Evolutionary conservation across 2,329 filamentous ascomycete species (phyloP), one percentile per base, ranked within the genome.

Genomic region (Pseudogymnoascus sp.): DNA sequence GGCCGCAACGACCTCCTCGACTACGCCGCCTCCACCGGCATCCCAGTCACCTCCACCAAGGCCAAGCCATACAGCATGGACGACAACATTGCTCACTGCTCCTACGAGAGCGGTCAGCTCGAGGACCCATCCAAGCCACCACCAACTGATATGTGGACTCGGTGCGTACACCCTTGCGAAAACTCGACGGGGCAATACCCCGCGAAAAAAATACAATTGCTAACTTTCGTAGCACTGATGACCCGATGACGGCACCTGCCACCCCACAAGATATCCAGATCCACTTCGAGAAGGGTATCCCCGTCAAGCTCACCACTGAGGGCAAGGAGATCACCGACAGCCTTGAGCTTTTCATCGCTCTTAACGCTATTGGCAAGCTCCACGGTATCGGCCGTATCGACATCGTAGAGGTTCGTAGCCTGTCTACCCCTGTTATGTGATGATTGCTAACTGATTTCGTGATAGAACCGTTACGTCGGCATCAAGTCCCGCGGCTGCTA

Each of bases 401-500:
- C 75, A 93, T 93, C 72, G 89, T 93, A 65, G 89, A 91, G 77
- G 89, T 90, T 79, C 84, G 90, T 62, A 90, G 88, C 79, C 40
- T 11, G 12, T 8, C 21, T n/a, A 5, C 12, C 0, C 21, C 5
- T 5, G 12, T 23, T 23, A 11, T 25, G 38, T 62, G 25, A 38
- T 38, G 28, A 25, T 25, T 46, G 7, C 34, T n/a, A 12, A 34
- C 4, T 16, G 16, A 40, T 34, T 11, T 4, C 1, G 31, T 63
- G 62, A 23, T 63, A 68, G 72, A 88, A 88, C 79, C 83, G 88
- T 62, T 89, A 88, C 79, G 88, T 90, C 72, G 90, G 89, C 67
- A 81, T 93, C 70, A 93, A 93, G 81, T 87, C 83, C 69, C 85
- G 90, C 71, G 90, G 90, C 70, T 93, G 89, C 80, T 93, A 93